Evolutionary conservation across 2,329 filamentous ascomycete genomes (phyloP).

Genomic region (Colletotrichum sojae): DNA sequence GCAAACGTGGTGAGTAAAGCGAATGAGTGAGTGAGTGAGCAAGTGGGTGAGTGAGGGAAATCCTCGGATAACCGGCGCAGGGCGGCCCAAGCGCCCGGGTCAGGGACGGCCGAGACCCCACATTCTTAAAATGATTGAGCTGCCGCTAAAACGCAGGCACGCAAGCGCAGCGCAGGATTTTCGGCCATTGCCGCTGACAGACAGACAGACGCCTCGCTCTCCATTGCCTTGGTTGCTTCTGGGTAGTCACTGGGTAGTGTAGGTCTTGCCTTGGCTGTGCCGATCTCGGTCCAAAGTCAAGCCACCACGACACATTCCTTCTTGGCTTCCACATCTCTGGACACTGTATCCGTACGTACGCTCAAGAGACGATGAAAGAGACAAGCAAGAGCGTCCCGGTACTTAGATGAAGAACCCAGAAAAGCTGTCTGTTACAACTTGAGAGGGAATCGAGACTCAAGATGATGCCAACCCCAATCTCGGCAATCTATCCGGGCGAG

Average conservation of each 20-base stretch:
- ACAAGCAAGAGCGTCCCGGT: not conserved
- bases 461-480: slow-evolving; percentile 30
- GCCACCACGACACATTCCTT: not conserved
- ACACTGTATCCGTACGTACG: not conserved
- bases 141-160: slow-evolving; percentile 28
- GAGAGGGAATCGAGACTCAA: not conserved
- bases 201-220: not conserved
- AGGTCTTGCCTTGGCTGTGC: slow-evolving; percentile 18
- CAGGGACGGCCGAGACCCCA: slow-evolving; percentile 16
- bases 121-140: slow-evolving; percentile 33
- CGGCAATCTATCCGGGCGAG: slow-evolving; percentile 39
- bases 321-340: not conserved
- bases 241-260: too few relatives aligned
- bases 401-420: not conserved
- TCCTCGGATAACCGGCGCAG: slow-evolving; percentile 34
- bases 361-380: not conserved
- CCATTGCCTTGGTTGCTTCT: too few relatives aligned
- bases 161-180: slow-evolving; percentile 3
- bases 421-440: not conserved
- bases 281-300: slow-evolving; percentile 28
- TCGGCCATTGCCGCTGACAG: slow-evolving; percentile 23
- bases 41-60: slow-evolving; percentile 17
- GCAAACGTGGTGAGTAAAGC: too few relatives aligned
- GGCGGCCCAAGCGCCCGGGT: slow-evolving; percentile 25
- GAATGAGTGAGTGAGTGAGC: not conserved